These are phyloP conservation scores for Plasmodium inui DNA, from an alignment of 169 alveolate species.

Conservation along the genomic window DNA sequence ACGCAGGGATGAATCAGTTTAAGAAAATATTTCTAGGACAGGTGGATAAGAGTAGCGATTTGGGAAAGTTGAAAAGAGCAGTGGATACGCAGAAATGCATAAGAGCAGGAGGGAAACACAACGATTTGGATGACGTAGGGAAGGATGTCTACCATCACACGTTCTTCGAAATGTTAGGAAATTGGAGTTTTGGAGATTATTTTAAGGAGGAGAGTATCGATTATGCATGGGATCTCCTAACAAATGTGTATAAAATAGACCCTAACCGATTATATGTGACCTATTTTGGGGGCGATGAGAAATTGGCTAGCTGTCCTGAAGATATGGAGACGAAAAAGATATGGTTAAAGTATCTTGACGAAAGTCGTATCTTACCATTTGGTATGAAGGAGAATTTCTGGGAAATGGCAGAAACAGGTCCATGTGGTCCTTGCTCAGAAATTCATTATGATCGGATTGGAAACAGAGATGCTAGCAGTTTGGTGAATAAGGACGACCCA, in stretches of 20 bases:
- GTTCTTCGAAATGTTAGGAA: conserved; percentile 97
- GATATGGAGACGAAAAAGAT: conserved; percentile 90
- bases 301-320: conserved; percentile 89
- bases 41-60: conserved; percentile 90
- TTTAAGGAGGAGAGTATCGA: conserved; percentile 94
- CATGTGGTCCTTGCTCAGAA: conserved; percentile 98
- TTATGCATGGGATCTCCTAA: conserved; percentile 94
- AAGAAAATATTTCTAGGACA: conserved; percentile 92
- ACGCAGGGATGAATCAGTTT: conserved; percentile 96
- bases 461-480: conserved; percentile 90
- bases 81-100: conserved; percentile 95
- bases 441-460: conserved; percentile 94
- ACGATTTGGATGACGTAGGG: conserved; percentile 95
- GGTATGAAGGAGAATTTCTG: conserved; percentile 94
- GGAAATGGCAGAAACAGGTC: conserved; percentile 98
- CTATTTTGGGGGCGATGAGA: conserved; percentile 95
- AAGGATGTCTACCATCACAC: conserved; percentile 96
- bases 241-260: conserved; percentile 89
- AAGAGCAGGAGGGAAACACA: conserved; percentile 94
- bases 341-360: conserved; percentile 92
- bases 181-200: conserved; percentile 97
- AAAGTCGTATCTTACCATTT: conserved; percentile 86
- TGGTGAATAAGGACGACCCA: conserved; percentile 95
- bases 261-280: conserved; percentile 92
- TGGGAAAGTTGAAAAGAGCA: conserved; percentile 92